Percentiles rank a stretch among this genome's conserved stretches.
phyloP scores from a whole-genome alignment of 768 basidiomycete genomes.

The Naganishia vishniacii region DNA sequence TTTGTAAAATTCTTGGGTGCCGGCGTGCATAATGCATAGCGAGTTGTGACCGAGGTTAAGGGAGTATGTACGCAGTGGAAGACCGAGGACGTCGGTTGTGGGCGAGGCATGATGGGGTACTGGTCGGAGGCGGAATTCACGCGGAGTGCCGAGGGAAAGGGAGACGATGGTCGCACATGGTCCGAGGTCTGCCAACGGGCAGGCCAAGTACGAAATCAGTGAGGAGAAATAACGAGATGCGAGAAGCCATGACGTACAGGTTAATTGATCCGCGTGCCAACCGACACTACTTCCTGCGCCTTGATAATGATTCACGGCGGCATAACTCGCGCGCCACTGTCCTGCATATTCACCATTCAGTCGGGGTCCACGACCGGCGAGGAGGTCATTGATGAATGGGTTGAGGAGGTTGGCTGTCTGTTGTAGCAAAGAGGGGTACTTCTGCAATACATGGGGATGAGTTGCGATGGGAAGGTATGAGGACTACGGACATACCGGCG shows the following conservation, averaged over 20 bases:
- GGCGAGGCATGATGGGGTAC: background rate
- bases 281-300: constrained; percentile 45
- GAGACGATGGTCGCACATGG: constrained; percentile 49
- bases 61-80: constrained; percentile 44
- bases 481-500: background rate
- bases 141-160: constrained; percentile 46
- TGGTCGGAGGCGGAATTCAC: constrained; percentile 45
- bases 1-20: constrained; percentile 48
- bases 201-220: no score
- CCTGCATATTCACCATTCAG: constrained; percentile 44
- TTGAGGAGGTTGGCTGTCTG: constrained; percentile 43
- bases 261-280: constrained; percentile 48
- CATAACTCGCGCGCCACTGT: constrained; percentile 43
- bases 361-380: constrained; percentile 23
- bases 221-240: background rate
- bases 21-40: constrained; percentile 46
- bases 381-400: constrained; percentile 39
- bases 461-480: no score
- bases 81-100: background rate
- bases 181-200: constrained; percentile 42
- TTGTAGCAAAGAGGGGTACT: constrained; percentile 38
- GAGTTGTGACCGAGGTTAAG: constrained; percentile 45
- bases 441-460: no score
- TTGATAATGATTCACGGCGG: constrained; percentile 47
- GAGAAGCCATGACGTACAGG: constrained; percentile 35